Evolutionary conservation across 208 protist species (phyloP), one percentile per base, ranked within the genome.

Genomic region (Leishmania braziliensis): DNA sequence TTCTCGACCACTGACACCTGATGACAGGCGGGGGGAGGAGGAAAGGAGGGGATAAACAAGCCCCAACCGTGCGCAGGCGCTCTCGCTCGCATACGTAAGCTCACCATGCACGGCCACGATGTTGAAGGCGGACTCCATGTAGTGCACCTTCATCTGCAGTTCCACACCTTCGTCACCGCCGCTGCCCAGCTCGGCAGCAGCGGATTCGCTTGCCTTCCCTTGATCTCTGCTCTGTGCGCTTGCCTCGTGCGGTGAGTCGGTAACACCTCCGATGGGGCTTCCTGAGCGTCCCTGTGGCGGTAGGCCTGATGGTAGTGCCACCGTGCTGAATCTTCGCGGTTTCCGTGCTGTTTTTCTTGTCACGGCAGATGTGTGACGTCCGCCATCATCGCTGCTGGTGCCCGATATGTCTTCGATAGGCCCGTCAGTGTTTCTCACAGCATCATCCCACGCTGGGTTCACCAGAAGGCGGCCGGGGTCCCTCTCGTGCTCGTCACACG

Each of bases 101-200:
- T 77, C 63, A 6, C 86, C 86, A 33, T 79, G 79, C 54, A 87
- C 83, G n/a, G 78, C 73, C 29, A 80, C 80, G 20, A 90, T 68
- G 50, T 81, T 84, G 62, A 87, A 90, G 66, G 86, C 83, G 4
- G 78, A 60, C 26, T 87, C 84, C n/a, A 86, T 63, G 62, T 78
- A 73, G 39, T 62, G 69, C 70, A 85, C 83, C n/a, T 69, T 46
- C 33, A 87, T 74, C 48, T 90, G 79, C 53, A 90, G 14, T 4
- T 90, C 83, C 12, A 85, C 71, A 4, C 83, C 86, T 2, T 63
- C 65, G 39, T 48, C 39, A 29, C 23, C 33, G 56, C n/a, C 5
- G 18, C 72, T 5, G 58, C 48, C 26, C 10, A 3, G 2, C 63
- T 46, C 46, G n/a, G 16, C 46, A 36, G 51, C 14, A 29, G 46